Evolutionary conservation across 2,329 filamentous ascomycete species (phyloP).

Genomic region (Colletotrichum sansevieriae): DNA sequence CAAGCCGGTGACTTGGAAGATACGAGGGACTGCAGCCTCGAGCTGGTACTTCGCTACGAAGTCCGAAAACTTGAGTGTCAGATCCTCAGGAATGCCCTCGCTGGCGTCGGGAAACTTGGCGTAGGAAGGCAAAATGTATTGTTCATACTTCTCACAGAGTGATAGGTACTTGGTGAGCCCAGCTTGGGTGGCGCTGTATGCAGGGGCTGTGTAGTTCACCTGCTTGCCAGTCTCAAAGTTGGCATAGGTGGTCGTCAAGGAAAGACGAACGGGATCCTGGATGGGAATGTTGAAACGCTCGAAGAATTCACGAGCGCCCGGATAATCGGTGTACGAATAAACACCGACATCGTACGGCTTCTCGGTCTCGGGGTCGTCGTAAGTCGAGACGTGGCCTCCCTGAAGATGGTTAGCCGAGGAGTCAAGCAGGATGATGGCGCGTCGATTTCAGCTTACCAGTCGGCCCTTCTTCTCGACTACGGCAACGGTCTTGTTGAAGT

Average conservation of each 20-base stretch:
- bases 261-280: conserved; percentile 43
- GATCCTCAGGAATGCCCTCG: conserved; percentile 45
- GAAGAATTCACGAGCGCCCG: conserved; percentile 59
- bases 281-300: conserved; percentile 55
- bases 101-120: conserved; percentile 57
- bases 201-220: conserved; percentile 47
- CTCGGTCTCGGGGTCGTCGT: conserved; percentile 56
- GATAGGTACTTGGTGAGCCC: conserved; percentile 48
- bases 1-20: conserved; percentile 56
- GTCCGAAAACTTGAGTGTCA: conserved; percentile 48
- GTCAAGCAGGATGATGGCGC: conserved; percentile 15
- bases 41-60: conserved; percentile 62
- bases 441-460: conserved; percentile 46
- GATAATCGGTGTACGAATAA: conserved; percentile 53
- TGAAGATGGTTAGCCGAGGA: conserved; percentile 44
- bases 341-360: conserved; percentile 53
- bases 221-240: conserved; percentile 53
- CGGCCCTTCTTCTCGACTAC: conserved; percentile 52
- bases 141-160: conserved; percentile 49
- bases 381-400: conserved; percentile 65
- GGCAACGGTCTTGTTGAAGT: conserved; percentile 50
- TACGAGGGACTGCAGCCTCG: conserved; percentile 53
- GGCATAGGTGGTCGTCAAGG: conserved; percentile 50
- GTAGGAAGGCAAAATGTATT: conserved; percentile 51
- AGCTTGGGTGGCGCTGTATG: conserved; percentile 41